These are phyloP conservation scores for Hemerocallis citrina DNA, from an alignment of 106 monocot genomes.

Conservation along the genomic window DNA sequence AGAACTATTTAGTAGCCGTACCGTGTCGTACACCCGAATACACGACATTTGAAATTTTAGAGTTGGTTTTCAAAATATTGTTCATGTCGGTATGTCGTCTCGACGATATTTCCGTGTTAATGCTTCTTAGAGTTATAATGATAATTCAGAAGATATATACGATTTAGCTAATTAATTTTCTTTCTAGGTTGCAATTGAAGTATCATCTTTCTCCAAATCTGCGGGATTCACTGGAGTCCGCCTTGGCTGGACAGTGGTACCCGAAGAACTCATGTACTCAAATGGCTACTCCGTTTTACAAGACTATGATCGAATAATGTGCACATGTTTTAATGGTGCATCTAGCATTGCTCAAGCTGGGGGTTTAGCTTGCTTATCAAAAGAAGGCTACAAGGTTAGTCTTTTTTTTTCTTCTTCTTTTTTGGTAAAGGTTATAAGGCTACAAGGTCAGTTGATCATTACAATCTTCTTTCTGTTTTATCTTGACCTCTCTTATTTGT, in stretches of 20 bases:
- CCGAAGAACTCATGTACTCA: slow-evolving; percentile 59
- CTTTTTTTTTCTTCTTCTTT: too few relatives aligned
- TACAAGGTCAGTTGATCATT: neutral
- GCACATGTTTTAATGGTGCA: slow-evolving; percentile 85
- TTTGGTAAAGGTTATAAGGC: too few relatives aligned
- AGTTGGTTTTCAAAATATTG: neutral
- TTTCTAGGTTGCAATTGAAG: slow-evolving; percentile 83
- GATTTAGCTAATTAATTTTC: neutral
- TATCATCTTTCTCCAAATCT: slow-evolving; percentile 83
- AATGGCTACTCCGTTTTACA: slow-evolving; percentile 32
- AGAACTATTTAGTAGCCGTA: too few relatives aligned
- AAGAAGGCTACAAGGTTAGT: slow-evolving; percentile 32
- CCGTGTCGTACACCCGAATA: neutral
- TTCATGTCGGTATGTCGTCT: neutral
- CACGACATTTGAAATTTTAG: too few relatives aligned
- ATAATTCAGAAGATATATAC: too few relatives aligned
- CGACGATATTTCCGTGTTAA: neutral
- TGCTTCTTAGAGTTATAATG: neutral
- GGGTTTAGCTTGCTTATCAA: slow-evolving; percentile 66
- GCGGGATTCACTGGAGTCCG: slow-evolving; percentile 91
- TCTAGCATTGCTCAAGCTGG: slow-evolving; percentile 73
- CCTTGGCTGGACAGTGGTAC: slow-evolving; percentile 86
- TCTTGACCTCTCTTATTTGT: neutral
- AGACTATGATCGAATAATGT: slow-evolving; percentile 74
- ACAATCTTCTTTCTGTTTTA: neutral